Evolutionary conservation across 495 filamentous ascomycete genomes (phyloP), one percentile per base, ranked within the genome.

Genomic region (Parachaetomium inaequale): DNA sequence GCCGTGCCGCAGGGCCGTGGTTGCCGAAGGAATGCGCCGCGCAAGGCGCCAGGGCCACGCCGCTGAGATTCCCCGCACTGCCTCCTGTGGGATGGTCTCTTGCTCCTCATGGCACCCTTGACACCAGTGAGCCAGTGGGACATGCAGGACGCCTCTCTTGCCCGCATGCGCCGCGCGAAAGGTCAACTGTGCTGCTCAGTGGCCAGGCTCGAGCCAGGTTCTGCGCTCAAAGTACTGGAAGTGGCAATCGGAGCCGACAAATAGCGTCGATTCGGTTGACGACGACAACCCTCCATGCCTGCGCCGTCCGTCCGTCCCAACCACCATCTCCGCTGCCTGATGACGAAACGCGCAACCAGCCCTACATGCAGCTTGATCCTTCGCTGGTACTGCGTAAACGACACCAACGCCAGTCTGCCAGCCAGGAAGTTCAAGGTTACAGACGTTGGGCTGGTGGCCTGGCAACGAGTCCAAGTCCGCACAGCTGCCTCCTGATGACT

Each of bases 1-100:
- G 26, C 45, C 62, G 65, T 53, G 53, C 64, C 43, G 62, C 53
- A 67, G 65, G 62, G 51, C 62, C 65, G 65, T 50, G 17, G 28
- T 64, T 57, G 53, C 65, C 49, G 62, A 60, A 64, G 55, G 57
- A 54, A 54, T 56, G 40, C 55, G 45, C 49, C 34, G 52, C 32
- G 32, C 7, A 42, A 28, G n/a, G 50, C 31, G 11, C 28, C 58
- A 56, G 23, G 36, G 50, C 61, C 56, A 51, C 58, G 49, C 49
- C 49, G 47, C n/a, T 53, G 32, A 43, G 45, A 59, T 50, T 45
- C 17, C 43, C 45, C 49, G 47, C 58, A n/a, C 49, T 50, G 45
- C 47, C 58, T 60, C 47, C 47, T 52, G 25, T 43, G 45, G 46
- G 46, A 51, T 59, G 46, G 43, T 29, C 29, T 31, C 28, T 10